Conservation (phyloP, 192 early-diverging fungal species). For the Mortierella claussenii region DNA sequence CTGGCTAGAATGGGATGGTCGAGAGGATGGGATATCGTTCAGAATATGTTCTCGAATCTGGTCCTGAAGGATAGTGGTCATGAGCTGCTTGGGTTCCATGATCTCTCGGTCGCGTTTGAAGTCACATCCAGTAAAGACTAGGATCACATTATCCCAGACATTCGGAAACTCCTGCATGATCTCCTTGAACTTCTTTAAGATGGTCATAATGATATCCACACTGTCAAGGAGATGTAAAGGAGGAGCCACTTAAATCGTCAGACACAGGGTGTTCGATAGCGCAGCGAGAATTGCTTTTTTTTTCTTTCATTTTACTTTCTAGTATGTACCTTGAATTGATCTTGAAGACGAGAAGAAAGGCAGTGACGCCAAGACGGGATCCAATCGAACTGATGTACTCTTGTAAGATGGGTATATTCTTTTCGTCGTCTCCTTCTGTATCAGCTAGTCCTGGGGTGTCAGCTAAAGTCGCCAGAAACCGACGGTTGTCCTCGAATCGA, state of each 20-base stretch:
- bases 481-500: conserved; percentile 41
- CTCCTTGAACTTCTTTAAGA: conserved; percentile 37
- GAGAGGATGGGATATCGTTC: neutral
- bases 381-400: conserved; percentile 43
- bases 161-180: conserved; percentile 46
- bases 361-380: conserved; percentile 33
- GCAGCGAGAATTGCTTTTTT: neutral
- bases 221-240: neutral
- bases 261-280: neutral
- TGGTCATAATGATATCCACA: conserved; percentile 44
- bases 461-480: conserved; percentile 31
- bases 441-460: conserved; percentile 48
- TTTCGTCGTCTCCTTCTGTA: conserved; percentile 48
- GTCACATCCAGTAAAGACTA: conserved; percentile 50
- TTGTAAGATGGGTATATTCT: conserved; percentile 47
- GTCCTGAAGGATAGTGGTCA: conserved; percentile 14
- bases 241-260: neutral
- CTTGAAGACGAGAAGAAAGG: conserved; percentile 48
- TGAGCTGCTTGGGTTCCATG: conserved; percentile 20
- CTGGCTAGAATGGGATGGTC: neutral
- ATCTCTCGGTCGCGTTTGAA: conserved; percentile 27
- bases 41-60: conserved; percentile 27
- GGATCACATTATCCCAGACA: conserved; percentile 47
- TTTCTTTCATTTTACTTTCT: neutral
- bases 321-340: conserved; percentile 41